Percentiles rank a stretch among this genome's conserved stretches.
phyloP scores from a whole-genome alignment of 2,329 filamentous ascomycete species.

The Botrytis porri region DNA sequence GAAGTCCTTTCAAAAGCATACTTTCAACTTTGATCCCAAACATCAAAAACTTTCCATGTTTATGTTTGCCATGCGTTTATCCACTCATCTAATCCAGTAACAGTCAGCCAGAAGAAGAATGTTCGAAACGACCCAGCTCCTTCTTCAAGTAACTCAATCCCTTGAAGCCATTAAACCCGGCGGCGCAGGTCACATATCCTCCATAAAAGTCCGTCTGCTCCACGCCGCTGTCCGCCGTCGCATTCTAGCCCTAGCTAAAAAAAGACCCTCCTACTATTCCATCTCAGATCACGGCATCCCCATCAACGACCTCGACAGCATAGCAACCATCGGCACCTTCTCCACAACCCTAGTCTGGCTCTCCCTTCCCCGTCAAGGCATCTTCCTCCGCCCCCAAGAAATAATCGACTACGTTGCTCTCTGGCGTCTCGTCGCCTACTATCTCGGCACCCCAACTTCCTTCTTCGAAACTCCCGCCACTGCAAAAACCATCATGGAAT shows the following conservation, averaged over 20 bases:
- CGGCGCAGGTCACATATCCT: conserved; percentile 62
- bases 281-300: conserved; percentile 58
- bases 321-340: conserved; percentile 70
- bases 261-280: conserved; percentile 60
- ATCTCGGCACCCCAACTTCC: conserved; percentile 66
- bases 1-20: neutral
- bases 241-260: conserved; percentile 57
- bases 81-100: neutral
- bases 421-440: conserved; percentile 71
- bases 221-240: conserved; percentile 65
- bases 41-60: neutral
- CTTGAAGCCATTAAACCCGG: conserved; percentile 65
- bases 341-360: conserved; percentile 66
- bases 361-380: conserved; percentile 68
- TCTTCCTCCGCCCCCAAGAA: conserved; percentile 61
- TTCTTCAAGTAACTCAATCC: conserved; percentile 66
- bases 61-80: neutral
- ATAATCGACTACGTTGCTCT: conserved; percentile 68
- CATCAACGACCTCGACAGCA: conserved; percentile 72
- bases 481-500: conserved; percentile 65
- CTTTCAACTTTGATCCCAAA: neutral
- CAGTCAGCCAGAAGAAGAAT: conserved; percentile 60
- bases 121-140: conserved; percentile 73
- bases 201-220: conserved; percentile 65
- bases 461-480: conserved; percentile 54